These are phyloP conservation scores for Malassezia yamatoensis DNA, from an alignment of 1,284 basidiomycete species.

Conservation along the genomic window DNA sequence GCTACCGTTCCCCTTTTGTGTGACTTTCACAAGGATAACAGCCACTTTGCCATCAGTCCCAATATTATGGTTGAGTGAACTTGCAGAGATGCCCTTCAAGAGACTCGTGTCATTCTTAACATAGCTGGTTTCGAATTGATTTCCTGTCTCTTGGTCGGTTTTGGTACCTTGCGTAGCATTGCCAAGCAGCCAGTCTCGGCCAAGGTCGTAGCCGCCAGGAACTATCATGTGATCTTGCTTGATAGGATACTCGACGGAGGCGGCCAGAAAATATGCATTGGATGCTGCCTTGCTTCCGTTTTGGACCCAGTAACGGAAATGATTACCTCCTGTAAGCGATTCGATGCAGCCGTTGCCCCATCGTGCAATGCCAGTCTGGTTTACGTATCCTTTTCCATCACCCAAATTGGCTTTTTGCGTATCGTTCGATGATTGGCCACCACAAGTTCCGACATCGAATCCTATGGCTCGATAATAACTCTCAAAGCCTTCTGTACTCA, in stretches of 20 bases:
- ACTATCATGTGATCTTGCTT: constrained; percentile 33
- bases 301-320: constrained; percentile 42
- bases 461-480: constrained; percentile 28
- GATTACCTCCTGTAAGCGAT: constrained; percentile 40
- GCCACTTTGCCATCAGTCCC: constrained; percentile 31
- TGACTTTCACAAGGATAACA: constrained; percentile 33
- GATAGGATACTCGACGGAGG: constrained; percentile 28
- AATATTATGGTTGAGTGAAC: constrained; percentile 41
- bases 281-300: constrained; percentile 30
- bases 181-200: constrained; percentile 32
- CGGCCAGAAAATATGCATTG: constrained; percentile 41
- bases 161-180: constrained; percentile 31
- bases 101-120: constrained; percentile 17
- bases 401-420: constrained; percentile 42
- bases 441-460: constrained; percentile 24
- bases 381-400: constrained; percentile 31
- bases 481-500: constrained; percentile 25
- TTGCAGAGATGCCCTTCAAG: constrained; percentile 19
- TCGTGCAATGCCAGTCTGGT: constrained; percentile 37
- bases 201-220: constrained; percentile 37
- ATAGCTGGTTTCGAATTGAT: constrained; percentile 26
- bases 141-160: constrained; percentile 17
- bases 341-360: constrained; percentile 33
- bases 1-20: constrained; percentile 17
- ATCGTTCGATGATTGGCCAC: neutral